phyloP scores from a whole-genome alignment of 495 filamentous ascomycete species.

The Aspergillus saccharolyticus region DNA sequence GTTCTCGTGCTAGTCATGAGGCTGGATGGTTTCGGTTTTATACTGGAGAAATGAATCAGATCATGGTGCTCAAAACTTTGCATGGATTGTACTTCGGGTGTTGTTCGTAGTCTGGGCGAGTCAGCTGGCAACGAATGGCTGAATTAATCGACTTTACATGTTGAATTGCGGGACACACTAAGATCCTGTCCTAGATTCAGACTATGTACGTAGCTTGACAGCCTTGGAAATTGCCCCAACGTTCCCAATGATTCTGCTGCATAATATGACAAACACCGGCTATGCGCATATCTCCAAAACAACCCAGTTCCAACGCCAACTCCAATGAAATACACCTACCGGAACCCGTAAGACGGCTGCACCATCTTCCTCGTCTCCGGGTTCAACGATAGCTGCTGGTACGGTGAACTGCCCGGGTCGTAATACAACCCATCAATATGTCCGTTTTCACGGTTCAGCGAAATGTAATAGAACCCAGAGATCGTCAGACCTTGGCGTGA shows the following conservation, averaged over 20 bases:
- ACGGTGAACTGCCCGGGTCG: slow-evolving; percentile 66
- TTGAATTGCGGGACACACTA: not conserved
- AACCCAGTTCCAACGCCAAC: not conserved
- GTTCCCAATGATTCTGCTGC: not conserved
- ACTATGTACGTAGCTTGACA: not conserved
- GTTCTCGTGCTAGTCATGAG: too few species aligned
- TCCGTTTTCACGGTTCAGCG: slow-evolving; percentile 55
- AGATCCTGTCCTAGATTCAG: not conserved
- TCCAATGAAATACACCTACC: slow-evolving; percentile 15
- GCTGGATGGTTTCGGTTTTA: not conserved
- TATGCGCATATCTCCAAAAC: not conserved
- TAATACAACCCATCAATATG: slow-evolving; percentile 67
- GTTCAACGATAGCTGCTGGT: slow-evolving; percentile 60
- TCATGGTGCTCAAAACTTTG: not conserved
- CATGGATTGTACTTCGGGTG: not conserved
- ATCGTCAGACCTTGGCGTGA: slow-evolving; percentile 62
- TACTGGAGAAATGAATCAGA: not conserved
- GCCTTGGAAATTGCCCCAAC: not conserved
- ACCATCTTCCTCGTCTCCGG: slow-evolving; percentile 44
- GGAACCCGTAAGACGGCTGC: slow-evolving; percentile 38
- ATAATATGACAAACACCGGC: not conserved
- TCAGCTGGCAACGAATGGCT: not conserved
- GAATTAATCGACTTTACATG: not conserved
- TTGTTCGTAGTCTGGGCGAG: not conserved
- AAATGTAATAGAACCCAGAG: slow-evolving; percentile 71